Percentiles rank a stretch among this genome's conserved stretches.
Evolutionary conservation across 495 filamentous ascomycete genomes (phyloP).

Genomic region (Clohesyomyces aquaticus): DNA sequence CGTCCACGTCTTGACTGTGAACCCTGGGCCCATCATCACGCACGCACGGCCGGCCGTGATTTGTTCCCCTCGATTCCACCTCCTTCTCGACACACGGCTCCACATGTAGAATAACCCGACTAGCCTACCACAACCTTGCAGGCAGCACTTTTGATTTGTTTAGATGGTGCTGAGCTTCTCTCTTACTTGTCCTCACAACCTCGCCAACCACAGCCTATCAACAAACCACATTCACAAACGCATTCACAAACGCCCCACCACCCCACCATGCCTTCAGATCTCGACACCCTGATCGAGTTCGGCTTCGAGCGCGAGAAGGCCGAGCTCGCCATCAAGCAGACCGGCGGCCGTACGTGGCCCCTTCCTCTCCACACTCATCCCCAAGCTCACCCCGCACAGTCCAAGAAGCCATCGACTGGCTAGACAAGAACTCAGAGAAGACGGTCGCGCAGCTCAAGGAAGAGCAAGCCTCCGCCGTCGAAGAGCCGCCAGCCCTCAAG

Average conservation of each 20-base stretch:
- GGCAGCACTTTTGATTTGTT: too few species aligned
- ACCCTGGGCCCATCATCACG: neutral
- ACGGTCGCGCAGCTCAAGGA: slow-evolving; percentile 74
- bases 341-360: slow-evolving; percentile 66
- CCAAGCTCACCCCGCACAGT: slow-evolving; percentile 60
- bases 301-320: slow-evolving; percentile 85
- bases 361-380: neutral
- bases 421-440: slow-evolving; percentile 86
- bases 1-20: neutral
- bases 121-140: too few species aligned
- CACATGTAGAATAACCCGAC: too few species aligned
- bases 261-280: slow-evolving; percentile 54
- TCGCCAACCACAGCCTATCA: slow-evolving; percentile 10
- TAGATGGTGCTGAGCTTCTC: too few species aligned
- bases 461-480: slow-evolving; percentile 56
- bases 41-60: slow-evolving; percentile 22
- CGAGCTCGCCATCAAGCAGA: slow-evolving; percentile 77
- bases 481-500: slow-evolving; percentile 54
- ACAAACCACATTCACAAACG: neutral
- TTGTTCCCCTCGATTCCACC: slow-evolving; percentile 6
- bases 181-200: too few species aligned
- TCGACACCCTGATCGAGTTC: slow-evolving; percentile 88
- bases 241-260: neutral
- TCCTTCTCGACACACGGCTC: neutral
- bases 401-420: slow-evolving; percentile 88